Evolutionary conservation across 306 rosid species (phyloP).

Genomic region (Canavalia ensiformis): DNA sequence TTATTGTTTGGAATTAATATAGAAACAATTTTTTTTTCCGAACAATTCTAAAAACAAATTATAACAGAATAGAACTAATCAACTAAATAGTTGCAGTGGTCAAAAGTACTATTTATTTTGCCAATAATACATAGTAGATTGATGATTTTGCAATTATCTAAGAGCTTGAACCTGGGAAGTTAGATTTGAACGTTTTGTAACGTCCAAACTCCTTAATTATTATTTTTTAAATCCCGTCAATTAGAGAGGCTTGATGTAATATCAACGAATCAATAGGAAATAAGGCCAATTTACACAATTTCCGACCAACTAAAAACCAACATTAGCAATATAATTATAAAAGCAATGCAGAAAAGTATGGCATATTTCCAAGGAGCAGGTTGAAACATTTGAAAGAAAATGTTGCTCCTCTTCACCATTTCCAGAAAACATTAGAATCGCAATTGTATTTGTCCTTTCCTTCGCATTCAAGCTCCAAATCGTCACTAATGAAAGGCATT

Average conservation of each 20-base stretch:
- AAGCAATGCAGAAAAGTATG: constrained; percentile 8
- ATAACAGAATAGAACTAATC: background rate
- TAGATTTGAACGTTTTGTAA: background rate
- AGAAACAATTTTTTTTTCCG: background rate
- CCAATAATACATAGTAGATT: background rate
- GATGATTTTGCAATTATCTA: background rate
- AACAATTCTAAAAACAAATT: too few species aligned
- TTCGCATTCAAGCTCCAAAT: constrained; percentile 88
- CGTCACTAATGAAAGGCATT: constrained; percentile 86
- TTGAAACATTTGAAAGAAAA: constrained; percentile 39
- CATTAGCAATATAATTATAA: background rate
- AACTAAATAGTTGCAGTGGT: background rate
- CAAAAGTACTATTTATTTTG: background rate
- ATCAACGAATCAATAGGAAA: background rate
- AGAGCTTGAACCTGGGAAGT: background rate
- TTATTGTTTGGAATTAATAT: too few species aligned
- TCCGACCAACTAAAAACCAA: background rate
- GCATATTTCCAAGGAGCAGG: constrained; percentile 35
- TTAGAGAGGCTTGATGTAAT: background rate
- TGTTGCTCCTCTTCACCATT: constrained; percentile 71
- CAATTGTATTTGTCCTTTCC: constrained; percentile 98
- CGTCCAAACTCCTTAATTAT: background rate
- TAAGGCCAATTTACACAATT: background rate
- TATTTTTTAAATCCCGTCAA: background rate
- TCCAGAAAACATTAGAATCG: constrained; percentile 99